These are phyloP conservation scores for Sugiyamaella boreocaroliniensis DNA, from an alignment of 805 yeast species.

Conservation along the genomic window DNA sequence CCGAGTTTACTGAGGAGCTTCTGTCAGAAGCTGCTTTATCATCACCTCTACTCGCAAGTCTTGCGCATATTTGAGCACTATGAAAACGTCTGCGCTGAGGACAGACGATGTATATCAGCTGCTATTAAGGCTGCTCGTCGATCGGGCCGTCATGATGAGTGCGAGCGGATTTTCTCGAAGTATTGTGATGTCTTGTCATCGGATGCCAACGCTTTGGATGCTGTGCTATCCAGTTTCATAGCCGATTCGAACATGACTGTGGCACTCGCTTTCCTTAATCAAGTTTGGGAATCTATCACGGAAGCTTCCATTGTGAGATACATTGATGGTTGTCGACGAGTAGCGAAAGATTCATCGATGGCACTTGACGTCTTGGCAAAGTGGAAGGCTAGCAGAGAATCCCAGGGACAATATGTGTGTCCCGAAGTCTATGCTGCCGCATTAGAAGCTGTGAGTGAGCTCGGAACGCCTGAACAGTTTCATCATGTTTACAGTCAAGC, in stretches of 20 bases:
- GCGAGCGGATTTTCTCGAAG: slow-evolving; percentile 14
- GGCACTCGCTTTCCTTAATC: slow-evolving; percentile 16
- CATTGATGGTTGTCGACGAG: slow-evolving; percentile 7
- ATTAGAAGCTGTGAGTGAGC: slow-evolving; percentile 7
- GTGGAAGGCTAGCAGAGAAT: slow-evolving; percentile 9
- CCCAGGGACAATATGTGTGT: background rate
- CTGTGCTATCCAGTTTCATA: slow-evolving; percentile 11
- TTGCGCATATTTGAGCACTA: slow-evolving; percentile 10
- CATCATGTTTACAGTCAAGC: slow-evolving; percentile 2
- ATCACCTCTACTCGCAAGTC: slow-evolving; percentile 6
- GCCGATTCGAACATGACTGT: slow-evolving; percentile 14
- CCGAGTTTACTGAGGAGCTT: slow-evolving; percentile 2
- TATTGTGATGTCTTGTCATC: slow-evolving; percentile 10
- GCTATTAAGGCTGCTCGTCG: slow-evolving; percentile 15
- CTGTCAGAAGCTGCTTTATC: slow-evolving; percentile 6
- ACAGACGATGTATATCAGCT: slow-evolving; percentile 6
- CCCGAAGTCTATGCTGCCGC: slow-evolving; percentile 5
- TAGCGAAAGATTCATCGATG: slow-evolving; percentile 10
- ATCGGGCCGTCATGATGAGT: slow-evolving; percentile 5
- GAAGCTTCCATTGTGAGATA: slow-evolving; percentile 10
- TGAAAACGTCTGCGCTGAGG: slow-evolving; percentile 5
- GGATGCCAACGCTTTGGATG: slow-evolving; percentile 6
- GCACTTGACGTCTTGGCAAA: slow-evolving; percentile 10
- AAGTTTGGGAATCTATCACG: slow-evolving; percentile 9
- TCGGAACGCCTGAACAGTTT: slow-evolving; percentile 2